Conservation (phyloP, 208 protist genomes). For the Wallacemonas sp. region DNA sequence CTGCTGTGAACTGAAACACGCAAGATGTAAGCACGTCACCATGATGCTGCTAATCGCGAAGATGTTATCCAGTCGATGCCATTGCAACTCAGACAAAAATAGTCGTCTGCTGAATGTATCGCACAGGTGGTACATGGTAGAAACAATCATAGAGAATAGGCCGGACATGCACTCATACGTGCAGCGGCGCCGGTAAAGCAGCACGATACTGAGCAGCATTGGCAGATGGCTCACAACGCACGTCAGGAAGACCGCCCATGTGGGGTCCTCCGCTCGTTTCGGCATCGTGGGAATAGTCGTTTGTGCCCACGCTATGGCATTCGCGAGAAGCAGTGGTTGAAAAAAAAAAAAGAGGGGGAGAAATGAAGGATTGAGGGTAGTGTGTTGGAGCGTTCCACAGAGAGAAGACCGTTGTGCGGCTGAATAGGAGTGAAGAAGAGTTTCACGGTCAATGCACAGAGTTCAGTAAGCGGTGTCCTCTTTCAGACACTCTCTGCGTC, state of each 20-base stretch:
- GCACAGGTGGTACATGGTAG: constrained; percentile 25
- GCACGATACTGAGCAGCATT: constrained; percentile 30
- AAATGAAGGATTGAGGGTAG: background rate
- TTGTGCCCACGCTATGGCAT: too few relatives aligned
- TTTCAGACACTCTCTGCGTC: too few relatives aligned
- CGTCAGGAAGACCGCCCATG: constrained; percentile 48
- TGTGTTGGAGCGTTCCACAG: too few relatives aligned
- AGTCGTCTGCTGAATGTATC: constrained; percentile 21
- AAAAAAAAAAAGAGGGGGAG: constrained; percentile 12
- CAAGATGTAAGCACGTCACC: constrained; percentile 21
- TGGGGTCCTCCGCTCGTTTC: constrained; percentile 23
- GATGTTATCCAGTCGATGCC: constrained; percentile 39
- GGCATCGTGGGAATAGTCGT: too few relatives aligned
- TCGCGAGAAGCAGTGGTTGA: too few relatives aligned
- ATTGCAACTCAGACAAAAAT: constrained; percentile 27
- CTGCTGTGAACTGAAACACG: constrained; percentile 18
- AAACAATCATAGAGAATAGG: constrained; percentile 23
- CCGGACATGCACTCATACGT: constrained; percentile 30
- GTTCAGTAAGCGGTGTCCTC: too few relatives aligned
- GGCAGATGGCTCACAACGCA: constrained; percentile 52
- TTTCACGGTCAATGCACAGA: too few relatives aligned
- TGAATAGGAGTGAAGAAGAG: too few relatives aligned
- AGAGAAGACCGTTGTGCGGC: too few relatives aligned
- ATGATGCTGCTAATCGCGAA: constrained; percentile 24
- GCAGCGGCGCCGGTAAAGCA: constrained; percentile 29